These are phyloP conservation scores for Colletotrichum limetticola DNA, from an alignment of 2,329 filamentous ascomycete species.

Conservation along the genomic window DNA sequence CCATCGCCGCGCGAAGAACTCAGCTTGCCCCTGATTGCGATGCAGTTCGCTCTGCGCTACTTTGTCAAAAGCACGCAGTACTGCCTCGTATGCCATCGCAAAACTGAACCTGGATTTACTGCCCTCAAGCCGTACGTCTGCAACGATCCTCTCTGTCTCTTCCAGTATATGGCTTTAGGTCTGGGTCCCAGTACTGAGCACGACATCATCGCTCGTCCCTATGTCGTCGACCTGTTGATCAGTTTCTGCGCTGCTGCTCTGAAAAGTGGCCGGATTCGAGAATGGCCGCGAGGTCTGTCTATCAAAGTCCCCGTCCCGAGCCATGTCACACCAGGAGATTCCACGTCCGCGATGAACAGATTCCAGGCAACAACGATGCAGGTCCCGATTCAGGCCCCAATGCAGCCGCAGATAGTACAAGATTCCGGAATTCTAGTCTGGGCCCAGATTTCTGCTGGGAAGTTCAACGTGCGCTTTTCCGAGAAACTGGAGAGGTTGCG, in stretches of 20 bases:
- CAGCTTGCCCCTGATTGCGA: conserved; percentile 67
- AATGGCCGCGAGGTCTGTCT: conserved; percentile 55
- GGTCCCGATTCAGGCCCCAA: no score
- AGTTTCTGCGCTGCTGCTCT: conserved; percentile 81
- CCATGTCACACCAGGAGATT: neutral
- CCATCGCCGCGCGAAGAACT: conserved; percentile 38
- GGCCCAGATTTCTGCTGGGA: conserved; percentile 18
- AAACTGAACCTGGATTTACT: conserved; percentile 69
- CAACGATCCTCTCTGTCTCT: conserved; percentile 78
- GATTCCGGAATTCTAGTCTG: conserved; percentile 18
- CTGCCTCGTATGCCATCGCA: conserved; percentile 85
- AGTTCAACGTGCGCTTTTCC: conserved; percentile 42
- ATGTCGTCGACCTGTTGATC: conserved; percentile 85
- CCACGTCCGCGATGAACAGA: no score
- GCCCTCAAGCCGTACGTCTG: conserved; percentile 85
- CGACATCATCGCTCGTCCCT: conserved; percentile 81
- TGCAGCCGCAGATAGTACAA: neutral
- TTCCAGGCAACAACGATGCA: no score
- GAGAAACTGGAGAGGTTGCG: neutral
- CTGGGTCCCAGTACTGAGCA: conserved; percentile 88
- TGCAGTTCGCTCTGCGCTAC: conserved; percentile 82
- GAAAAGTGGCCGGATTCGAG: conserved; percentile 48
- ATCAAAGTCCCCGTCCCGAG: conserved; percentile 44
- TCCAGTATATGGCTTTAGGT: conserved; percentile 88
- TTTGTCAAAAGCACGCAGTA: conserved; percentile 86